Base-by-base conservation (phyloP, 805 yeast species). In the Zygoascus ofunaensis region DNA sequence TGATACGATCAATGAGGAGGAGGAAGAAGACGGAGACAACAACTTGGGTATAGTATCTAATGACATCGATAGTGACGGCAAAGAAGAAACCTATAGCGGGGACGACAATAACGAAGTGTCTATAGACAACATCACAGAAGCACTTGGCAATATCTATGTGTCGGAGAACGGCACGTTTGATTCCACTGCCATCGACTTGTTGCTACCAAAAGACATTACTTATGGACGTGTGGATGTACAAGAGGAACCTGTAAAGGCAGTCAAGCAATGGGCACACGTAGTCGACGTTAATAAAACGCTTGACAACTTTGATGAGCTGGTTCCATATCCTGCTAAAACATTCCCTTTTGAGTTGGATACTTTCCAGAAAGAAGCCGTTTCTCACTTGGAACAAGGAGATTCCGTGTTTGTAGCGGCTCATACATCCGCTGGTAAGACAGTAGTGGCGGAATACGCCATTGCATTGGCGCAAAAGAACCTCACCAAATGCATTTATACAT, bases 351-450 rank as follows among this genome's bases (percentile, higher is more conserved):
- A 87, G 60, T 70, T 92, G 39, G 99, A 92, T 65, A 80, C 83
- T 28, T 92, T 92, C 65, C 99, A 92, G 61, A 87, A 92, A 58
- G 97, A 92, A 64, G 98, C 99, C 0, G 83, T 92, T 0, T 92
- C 84, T 58, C 97, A 89, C 63, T 69, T 92, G 49, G 99, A 92
- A 58, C 95, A 87, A 62, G 97, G 97, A 33, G 98, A 92, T 58
- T 90, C 97, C 5, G 99, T 92, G 3, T 92, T 92, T 64, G 95
- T 92, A 2, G 97, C 97, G 3, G 99, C 99, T 0, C 98, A 90
- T 62, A 90, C 98, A 0, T 90, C 97, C 2, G 98, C 98, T 0
- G 98, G 98, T 65, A 90, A 90, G 59, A 90, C 98, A 0, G 98
- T 90, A 3, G 95, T 92, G 21, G 98, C 98, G 0, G 98, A 90